Conservation (phyloP, 495 filamentous ascomycete species). For the Platismatia glauca region DNA sequence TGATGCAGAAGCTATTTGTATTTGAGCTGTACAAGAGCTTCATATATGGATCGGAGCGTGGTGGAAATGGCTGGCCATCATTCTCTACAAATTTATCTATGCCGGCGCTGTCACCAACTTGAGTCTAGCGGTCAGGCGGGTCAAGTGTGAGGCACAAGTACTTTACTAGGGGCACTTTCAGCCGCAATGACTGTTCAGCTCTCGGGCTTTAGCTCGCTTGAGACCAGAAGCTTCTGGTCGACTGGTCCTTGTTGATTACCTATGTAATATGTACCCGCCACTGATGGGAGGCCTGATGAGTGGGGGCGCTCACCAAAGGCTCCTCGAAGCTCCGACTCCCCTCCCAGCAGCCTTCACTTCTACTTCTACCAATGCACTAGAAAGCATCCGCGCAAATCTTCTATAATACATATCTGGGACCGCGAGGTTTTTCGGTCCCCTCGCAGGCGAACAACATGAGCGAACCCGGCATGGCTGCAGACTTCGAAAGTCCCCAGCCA, state of each 20-base stretch:
- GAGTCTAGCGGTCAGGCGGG: too few relatives aligned
- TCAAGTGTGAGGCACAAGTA: too few relatives aligned
- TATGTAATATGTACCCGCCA: neutral
- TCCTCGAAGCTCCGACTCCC: neutral
- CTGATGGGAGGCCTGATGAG: neutral
- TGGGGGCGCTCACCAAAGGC: neutral
- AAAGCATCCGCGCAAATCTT: neutral
- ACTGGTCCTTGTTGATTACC: neutral
- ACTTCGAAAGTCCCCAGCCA: conserved; percentile 1
- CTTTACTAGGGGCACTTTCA: neutral
- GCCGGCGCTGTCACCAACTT: too few relatives aligned
- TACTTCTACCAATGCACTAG: neutral
- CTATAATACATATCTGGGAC: neutral
- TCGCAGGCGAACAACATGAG: conserved; percentile 1
- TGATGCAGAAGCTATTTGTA: too few relatives aligned
- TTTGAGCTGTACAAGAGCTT: too few relatives aligned
- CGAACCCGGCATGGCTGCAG: conserved; percentile 1
- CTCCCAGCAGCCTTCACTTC: conserved; percentile 1
- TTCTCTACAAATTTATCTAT: too few relatives aligned
- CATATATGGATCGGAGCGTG: too few relatives aligned
- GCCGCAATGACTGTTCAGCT: conserved; percentile 12
- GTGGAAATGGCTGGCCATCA: too few relatives aligned
- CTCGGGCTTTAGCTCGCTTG: conserved; percentile 4
- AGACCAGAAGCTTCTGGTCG: neutral
- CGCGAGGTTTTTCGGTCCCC: too few relatives aligned